Base-by-base conservation (phyloP, 2,329 filamentous ascomycete species). In the Pestalotiopsis fici region DNA sequence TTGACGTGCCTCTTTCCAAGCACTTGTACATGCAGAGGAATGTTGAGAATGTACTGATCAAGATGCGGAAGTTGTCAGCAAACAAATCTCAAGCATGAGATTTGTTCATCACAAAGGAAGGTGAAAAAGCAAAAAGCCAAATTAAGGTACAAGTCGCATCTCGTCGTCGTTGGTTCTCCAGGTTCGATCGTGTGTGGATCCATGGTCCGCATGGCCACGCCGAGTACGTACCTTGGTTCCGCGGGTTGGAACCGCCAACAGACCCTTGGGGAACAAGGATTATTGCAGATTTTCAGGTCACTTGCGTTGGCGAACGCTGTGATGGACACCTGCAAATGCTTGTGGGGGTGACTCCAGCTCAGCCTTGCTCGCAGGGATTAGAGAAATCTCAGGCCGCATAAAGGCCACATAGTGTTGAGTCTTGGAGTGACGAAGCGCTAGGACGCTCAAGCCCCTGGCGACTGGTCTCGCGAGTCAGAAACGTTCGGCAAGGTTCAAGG, bases 351-450 rank as follows among this genome's bases (percentile, higher is more conserved):
- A 55, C 64, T 37, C 37, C 31, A 65, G 50, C 64, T 65, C 47
- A 65, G 64, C 64, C 64, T 59, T 60, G 64, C 56, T 21, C 18
- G 25, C 64, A 65, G 50, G 64, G 64, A 60, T 65, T 21, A 56
- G 12, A 50, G 23, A 43, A 25, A 18, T 35, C 35, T 31, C 25
- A 62, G 35, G 25, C 57, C 57, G 57, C 57, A 60, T 60, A 37
- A 60, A 50, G 27, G 57, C 57, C 31, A 60, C 57, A 11, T 27
- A 60, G 57, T 60, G 28, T 60, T 27, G 21, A 57, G 27, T 27
- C 23, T 31, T 31, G 6, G 27, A 31, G 55, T 57, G 55, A 27
- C 12, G 23, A 27, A 57, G 27, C 27, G 55, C 21, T 31, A 57
- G 23, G 27, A 57, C 27, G 31, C 25, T 21, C 18, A 6, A 21